Conservation (phyloP, 2,329 filamentous ascomycete species). For the Epichloe elymi region DNA sequence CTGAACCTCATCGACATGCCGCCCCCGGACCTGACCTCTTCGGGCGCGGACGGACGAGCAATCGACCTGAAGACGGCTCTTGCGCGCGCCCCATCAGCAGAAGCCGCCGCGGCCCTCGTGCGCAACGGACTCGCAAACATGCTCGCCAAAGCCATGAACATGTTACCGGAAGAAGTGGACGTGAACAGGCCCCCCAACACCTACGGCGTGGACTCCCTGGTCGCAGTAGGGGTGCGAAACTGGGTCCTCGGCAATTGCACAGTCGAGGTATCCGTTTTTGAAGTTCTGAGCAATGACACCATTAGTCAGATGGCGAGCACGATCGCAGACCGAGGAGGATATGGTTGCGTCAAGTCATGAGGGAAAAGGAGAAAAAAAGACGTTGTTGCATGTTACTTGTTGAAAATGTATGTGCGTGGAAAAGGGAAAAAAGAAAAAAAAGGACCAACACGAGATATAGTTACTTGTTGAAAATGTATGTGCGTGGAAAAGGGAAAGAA, state of each 20-base stretch:
- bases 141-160: slow-evolving; percentile 31
- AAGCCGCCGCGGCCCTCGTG: slow-evolving; percentile 21
- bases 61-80: slow-evolving; percentile 21
- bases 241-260: slow-evolving; percentile 33
- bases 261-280: slow-evolving; percentile 33
- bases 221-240: slow-evolving; percentile 38
- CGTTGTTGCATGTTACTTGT: not conserved
- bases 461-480: not conserved
- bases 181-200: slow-evolving; percentile 26
- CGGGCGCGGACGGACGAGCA: slow-evolving; percentile 6
- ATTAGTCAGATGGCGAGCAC: slow-evolving; percentile 23
- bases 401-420: not conserved
- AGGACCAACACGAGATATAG: not conserved
- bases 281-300: slow-evolving; percentile 31
- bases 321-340: slow-evolving; percentile 22
- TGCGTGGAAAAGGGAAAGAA: not conserved
- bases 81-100: slow-evolving; percentile 13
- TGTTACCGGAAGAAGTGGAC: slow-evolving; percentile 32
- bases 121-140: slow-evolving; percentile 24
- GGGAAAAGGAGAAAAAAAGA: too few relatives aligned
- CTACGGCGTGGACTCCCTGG: slow-evolving; percentile 41
- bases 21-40: slow-evolving; percentile 13
- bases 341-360: slow-evolving; percentile 9
- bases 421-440: not conserved
- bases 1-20: slow-evolving; percentile 36